A percentile compares a stretch with the other conserved stretches of the same genome.
These are phyloP conservation scores for Saraca asoca DNA, from an alignment of 331 rosid genomes.

Conservation along the genomic window DNA sequence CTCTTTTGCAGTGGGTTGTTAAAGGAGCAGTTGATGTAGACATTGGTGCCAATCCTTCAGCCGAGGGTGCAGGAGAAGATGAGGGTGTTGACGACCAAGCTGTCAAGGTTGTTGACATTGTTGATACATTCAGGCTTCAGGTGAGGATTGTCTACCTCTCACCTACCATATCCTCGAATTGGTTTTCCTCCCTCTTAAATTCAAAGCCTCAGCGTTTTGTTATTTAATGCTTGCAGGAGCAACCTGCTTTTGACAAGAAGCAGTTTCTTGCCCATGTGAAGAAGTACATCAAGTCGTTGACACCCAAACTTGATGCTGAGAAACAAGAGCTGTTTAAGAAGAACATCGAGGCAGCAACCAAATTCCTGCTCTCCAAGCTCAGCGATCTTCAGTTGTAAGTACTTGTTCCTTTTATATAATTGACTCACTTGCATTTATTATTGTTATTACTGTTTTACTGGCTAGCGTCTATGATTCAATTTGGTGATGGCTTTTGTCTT, in stretches of 20 bases:
- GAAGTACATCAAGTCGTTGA: slow-evolving; percentile 56
- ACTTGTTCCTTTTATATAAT: too few relatives aligned
- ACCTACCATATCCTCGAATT: background rate
- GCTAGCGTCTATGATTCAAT: background rate
- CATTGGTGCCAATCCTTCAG: slow-evolving; percentile 78
- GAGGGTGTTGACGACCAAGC: slow-evolving; percentile 72
- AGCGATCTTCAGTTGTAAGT: slow-evolving; percentile 68
- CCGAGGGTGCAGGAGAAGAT: slow-evolving; percentile 55
- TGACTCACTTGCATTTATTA: too few relatives aligned
- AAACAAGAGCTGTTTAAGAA: slow-evolving; percentile 54
- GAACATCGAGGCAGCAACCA: slow-evolving; percentile 65
- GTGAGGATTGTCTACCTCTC: slow-evolving; percentile 22
- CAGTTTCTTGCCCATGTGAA: slow-evolving; percentile 51
- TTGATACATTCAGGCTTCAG: slow-evolving; percentile 84
- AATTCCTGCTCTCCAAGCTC: slow-evolving; percentile 57
- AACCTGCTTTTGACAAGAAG: slow-evolving; percentile 68
- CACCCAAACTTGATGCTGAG: slow-evolving; percentile 51
- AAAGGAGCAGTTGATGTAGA: slow-evolving; percentile 63
- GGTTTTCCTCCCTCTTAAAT: background rate
- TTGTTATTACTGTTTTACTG: too few relatives aligned
- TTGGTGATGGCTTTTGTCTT: background rate
- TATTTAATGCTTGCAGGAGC: slow-evolving; percentile 46
- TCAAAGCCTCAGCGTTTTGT: background rate
- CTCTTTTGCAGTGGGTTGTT: slow-evolving; percentile 55
- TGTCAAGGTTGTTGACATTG: slow-evolving; percentile 68